Base-by-base conservation (phyloP, 2,329 filamentous ascomycete genomes). In the Sporothrix schenckii region DNA sequence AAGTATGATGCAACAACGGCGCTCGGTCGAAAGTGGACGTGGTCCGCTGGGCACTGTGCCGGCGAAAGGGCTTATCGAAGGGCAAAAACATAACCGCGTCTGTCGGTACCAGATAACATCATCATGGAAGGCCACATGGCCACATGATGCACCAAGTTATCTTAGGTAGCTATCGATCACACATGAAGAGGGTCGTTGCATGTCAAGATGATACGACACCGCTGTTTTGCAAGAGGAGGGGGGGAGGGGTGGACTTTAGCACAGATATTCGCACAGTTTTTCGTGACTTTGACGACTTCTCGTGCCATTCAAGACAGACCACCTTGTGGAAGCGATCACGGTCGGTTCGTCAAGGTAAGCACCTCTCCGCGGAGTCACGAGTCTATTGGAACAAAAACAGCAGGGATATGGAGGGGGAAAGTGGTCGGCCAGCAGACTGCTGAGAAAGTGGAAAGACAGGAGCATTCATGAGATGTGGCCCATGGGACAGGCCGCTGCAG, bases 171-270 rank as follows among this genome's bases (percentile, higher is more conserved):
- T 14, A 61, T 21, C 39, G 11, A 24, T 47, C n/a, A 39, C 14
- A 27, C 39, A n/a, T 27, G 21, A 16, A 13, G 7, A 24, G n/a
- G n/a, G 21, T 11, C 21, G 41, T 47, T 47, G 58, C 21, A 47
- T 24, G 58, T 47, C 39, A 39, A 47, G 58, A 61, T 47, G 39
- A 47, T 61, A 61, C 39, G 58, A 61, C 39, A 61, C 58, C 58
- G 58, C 58, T 47, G 39, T 47, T 61, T 61, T 41, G 54, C 34
- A 27, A 7, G 39, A 14, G 58, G n/a, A n/a, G 58, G 39, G 21
- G 58, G n/a, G n/a, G n/a, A 24, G 58, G 58, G 39, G 11, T 47
- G 39, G 9, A 39, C 16, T 61, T 39, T 27, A 13, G 21, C 58
- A 47, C 39, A 13, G 39, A 61, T 61, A 24, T 19, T 21, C 13